Conservation (phyloP, 768 basidiomycete species). For the Podaxis pistillaris region DNA sequence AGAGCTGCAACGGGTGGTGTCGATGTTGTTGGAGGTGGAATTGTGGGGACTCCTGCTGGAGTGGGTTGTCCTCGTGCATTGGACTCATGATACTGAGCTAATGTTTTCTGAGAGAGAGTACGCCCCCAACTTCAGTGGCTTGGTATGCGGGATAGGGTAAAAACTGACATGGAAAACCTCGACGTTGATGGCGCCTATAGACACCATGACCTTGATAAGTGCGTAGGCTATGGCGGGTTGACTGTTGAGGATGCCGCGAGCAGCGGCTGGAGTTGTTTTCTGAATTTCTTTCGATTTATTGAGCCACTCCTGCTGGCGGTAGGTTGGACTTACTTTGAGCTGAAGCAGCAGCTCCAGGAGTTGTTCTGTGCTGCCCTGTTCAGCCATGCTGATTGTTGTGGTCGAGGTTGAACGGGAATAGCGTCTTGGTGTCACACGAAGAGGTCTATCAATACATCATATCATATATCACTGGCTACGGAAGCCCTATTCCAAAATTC, state of each 20-base stretch:
- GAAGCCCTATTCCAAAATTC: too few species aligned
- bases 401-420: background rate
- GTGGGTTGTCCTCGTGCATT: constrained; percentile 23
- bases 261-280: constrained; percentile 76
- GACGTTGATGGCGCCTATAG: constrained; percentile 69
- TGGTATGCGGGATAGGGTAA: background rate
- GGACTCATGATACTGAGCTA: constrained; percentile 48
- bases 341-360: constrained; percentile 74
- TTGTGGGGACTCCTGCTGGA: constrained; percentile 13
- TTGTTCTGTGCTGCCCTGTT: constrained; percentile 46
- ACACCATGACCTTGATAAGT: constrained; percentile 74
- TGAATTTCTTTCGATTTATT: constrained; percentile 24
- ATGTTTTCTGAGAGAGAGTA: constrained; percentile 48
- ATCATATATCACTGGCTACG: too few species aligned
- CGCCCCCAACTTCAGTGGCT: background rate
- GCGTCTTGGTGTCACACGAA: background rate
- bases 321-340: constrained; percentile 49
- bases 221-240: constrained; percentile 80
- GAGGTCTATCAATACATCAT: background rate
- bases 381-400: constrained; percentile 6
- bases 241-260: constrained; percentile 62
- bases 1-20: constrained; percentile 40
- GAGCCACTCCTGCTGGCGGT: background rate
- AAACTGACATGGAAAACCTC: constrained; percentile 69
- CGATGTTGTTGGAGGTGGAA: constrained; percentile 22